These are phyloP conservation scores for Osmanthus fragrans DNA, from an alignment of 257 asterid genomes.

Conservation along the genomic window DNA sequence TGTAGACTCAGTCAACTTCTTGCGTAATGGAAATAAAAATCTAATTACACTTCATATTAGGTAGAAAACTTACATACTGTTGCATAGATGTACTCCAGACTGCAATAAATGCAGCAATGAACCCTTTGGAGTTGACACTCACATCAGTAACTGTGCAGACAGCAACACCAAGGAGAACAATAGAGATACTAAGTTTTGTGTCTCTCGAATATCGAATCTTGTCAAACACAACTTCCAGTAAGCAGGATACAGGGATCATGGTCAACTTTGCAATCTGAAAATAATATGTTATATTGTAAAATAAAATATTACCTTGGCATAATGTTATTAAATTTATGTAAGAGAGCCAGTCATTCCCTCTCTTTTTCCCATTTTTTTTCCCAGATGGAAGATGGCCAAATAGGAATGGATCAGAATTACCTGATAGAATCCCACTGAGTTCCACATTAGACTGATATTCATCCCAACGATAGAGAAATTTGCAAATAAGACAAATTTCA, in stretches of 20 bases:
- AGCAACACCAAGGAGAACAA: conserved; percentile 90
- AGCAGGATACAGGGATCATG: conserved; percentile 96
- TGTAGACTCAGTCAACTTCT: neutral
- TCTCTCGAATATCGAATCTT: conserved; percentile 86
- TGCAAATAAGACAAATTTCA: conserved; percentile 84
- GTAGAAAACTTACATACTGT: conserved; percentile 79
- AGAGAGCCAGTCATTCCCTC: neutral
- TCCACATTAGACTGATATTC: conserved; percentile 99
- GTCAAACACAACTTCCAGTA: conserved; percentile 83
- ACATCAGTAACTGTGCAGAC: conserved; percentile 95
- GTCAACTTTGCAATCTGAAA: conserved; percentile 95
- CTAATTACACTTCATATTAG: conserved; percentile 2
- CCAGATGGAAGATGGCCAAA: neutral
- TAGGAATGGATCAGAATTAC: conserved; percentile 37
- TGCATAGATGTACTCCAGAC: conserved; percentile 95
- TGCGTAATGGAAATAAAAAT: neutral
- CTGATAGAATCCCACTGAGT: conserved; percentile 99
- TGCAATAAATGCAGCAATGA: conserved; percentile 86
- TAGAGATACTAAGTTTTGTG: conserved; percentile 81
- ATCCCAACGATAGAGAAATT: conserved; percentile 97
- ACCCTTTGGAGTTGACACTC: conserved; percentile 87
- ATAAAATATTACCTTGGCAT: conserved; percentile 23
- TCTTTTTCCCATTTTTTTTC: neutral
- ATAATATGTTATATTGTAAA: conserved; percentile 13
- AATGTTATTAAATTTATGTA: conserved; percentile 8